These are phyloP conservation scores for Trametes versicolor DNA, from an alignment of 1,284 basidiomycete species.

Conservation along the genomic window DNA sequence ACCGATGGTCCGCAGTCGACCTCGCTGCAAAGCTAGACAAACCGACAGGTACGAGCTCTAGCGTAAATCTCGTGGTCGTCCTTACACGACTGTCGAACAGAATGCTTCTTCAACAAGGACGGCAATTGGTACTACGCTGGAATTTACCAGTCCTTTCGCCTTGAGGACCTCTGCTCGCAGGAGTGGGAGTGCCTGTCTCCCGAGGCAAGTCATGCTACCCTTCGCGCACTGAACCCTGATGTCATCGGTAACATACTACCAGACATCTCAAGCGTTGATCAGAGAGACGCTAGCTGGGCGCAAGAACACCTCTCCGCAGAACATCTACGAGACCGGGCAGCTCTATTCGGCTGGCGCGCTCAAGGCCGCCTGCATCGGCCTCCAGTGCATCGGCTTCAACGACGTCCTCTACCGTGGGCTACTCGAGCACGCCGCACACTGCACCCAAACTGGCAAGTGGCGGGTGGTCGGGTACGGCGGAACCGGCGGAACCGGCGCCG, in stretches of 20 bases:
- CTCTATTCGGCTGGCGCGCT: slow-evolving; percentile 77
- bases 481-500: slow-evolving; percentile 8
- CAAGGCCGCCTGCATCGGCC: slow-evolving; percentile 72
- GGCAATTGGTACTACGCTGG: slow-evolving; percentile 85
- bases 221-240: not conserved
- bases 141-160: slow-evolving; percentile 69
- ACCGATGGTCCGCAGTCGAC: slow-evolving; percentile 73
- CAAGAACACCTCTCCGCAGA: slow-evolving; percentile 80
- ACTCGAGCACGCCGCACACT: slow-evolving; percentile 69
- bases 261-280: slow-evolving; percentile 72
- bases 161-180: slow-evolving; percentile 68
- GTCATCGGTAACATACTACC: not conserved
- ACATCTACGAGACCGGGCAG: slow-evolving; percentile 75
- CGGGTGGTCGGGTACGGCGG: slow-evolving; percentile 16
- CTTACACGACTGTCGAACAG: slow-evolving; percentile 46
- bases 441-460: slow-evolving; percentile 49
- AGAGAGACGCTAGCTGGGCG: slow-evolving; percentile 74
- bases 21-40: slow-evolving; percentile 63
- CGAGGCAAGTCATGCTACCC: slow-evolving; percentile 56
- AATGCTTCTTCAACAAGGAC: slow-evolving; percentile 81
- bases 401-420: slow-evolving; percentile 63
- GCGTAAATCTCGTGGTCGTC: not conserved
- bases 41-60: slow-evolving; percentile 60
- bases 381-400: slow-evolving; percentile 81
- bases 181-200: slow-evolving; percentile 73